phyloP scores from a whole-genome alignment of 2,329 filamentous ascomycete species.

The Berkeleyomyces basicola region DNA sequence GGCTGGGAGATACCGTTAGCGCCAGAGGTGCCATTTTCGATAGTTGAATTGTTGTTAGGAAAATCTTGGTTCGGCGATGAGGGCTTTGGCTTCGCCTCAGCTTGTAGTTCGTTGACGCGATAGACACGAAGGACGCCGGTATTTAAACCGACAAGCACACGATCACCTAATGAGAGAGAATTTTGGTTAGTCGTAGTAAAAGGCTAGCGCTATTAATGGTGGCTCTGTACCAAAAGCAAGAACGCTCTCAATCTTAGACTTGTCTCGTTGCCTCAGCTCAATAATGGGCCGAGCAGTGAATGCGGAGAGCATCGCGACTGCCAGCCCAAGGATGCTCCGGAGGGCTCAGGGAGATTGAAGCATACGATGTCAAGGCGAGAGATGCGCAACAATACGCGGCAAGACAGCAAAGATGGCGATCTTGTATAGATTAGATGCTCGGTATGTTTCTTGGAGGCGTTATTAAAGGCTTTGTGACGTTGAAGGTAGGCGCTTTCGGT shows the following conservation, averaged over 20 bases:
- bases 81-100: constrained; percentile 10
- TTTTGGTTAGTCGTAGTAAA: constrained; percentile 8
- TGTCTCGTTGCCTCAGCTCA: constrained; percentile 90
- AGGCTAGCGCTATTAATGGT: neutral
- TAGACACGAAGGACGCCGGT: constrained; percentile 81
- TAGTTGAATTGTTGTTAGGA: neutral
- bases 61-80: neutral
- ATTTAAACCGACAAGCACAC: constrained; percentile 80
- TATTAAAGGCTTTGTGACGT: neutral
- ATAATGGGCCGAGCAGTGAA: constrained; percentile 93
- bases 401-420: neutral
- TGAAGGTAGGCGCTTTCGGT: neutral
- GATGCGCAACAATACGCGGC: neutral
- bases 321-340: constrained; percentile 25
- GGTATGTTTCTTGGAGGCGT: neutral
- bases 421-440: neutral
- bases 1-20: constrained; percentile 3
- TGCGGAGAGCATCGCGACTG: constrained; percentile 72
- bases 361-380: neutral
- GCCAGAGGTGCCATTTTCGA: constrained; percentile 6
- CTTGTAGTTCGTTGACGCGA: constrained; percentile 56
- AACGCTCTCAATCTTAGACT: constrained; percentile 92
- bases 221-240: constrained; percentile 60
- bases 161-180: constrained; percentile 46
- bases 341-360: constrained; percentile 17